These are phyloP conservation scores for Botrytis tulipae DNA, from an alignment of 2,329 filamentous ascomycete genomes.

Conservation along the genomic window DNA sequence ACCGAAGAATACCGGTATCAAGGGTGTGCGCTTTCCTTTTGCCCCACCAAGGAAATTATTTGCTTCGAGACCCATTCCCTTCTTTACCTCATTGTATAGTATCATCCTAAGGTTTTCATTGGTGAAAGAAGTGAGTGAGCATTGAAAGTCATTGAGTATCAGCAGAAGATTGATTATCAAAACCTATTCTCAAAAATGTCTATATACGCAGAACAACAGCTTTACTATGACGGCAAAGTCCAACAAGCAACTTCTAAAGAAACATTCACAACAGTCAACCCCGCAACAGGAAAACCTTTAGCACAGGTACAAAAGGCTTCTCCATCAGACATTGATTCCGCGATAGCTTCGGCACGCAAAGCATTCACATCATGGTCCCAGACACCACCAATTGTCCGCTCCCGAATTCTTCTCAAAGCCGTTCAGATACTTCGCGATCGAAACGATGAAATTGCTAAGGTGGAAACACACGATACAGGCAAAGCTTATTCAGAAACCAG, in stretches of 20 bases:
- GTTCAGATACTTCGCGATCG: conserved; percentile 69
- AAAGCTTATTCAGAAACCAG: conserved; percentile 84
- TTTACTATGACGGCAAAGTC: conserved; percentile 72
- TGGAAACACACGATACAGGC: conserved; percentile 83
- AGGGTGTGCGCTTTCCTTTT: background rate
- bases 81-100: background rate
- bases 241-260: conserved; percentile 59
- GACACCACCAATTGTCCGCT: conserved; percentile 70
- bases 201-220: conserved; percentile 55
- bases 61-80: conserved; percentile 2
- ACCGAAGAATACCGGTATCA: background rate
- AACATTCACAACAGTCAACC: conserved; percentile 72
- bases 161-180: conserved; percentile 24
- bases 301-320: conserved; percentile 73
- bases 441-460: conserved; percentile 75
- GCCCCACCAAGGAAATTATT: conserved; percentile 18
- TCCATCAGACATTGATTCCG: conserved; percentile 64
- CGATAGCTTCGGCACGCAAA: conserved; percentile 65
- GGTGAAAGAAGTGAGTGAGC: conserved; percentile 11
- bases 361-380: conserved; percentile 77
- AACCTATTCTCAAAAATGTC: conserved; percentile 22
- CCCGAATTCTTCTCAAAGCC: conserved; percentile 75
- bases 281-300: conserved; percentile 65
- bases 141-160: conserved; percentile 6
- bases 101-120: conserved; percentile 7